phyloP scores from a whole-genome alignment of 768 basidiomycete species.

The Imleria badia region DNA sequence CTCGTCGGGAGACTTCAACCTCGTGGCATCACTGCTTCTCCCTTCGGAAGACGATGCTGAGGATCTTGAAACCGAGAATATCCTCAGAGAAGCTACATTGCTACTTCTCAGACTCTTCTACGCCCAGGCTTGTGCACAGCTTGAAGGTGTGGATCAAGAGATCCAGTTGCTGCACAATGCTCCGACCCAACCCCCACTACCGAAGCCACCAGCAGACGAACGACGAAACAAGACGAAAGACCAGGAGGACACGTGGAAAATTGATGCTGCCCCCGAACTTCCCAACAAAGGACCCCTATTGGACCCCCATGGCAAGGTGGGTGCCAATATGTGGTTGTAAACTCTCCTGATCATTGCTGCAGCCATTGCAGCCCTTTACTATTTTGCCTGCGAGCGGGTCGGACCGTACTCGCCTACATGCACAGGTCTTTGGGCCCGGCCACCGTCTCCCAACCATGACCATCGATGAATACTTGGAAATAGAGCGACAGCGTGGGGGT shows the following conservation, averaged over 20 bases:
- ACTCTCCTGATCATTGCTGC: conserved; percentile 8
- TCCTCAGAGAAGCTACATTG: conserved; percentile 64
- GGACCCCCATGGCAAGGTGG: conserved; percentile 75
- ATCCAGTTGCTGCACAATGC: conserved; percentile 61
- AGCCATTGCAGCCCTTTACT: conserved; percentile 92
- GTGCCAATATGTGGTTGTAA: conserved; percentile 5
- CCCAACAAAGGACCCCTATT: conserved; percentile 63
- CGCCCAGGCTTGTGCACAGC: conserved; percentile 63
- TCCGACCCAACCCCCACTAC: conserved; percentile 39
- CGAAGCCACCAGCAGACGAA: conserved; percentile 35
- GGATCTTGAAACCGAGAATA: conserved; percentile 61
- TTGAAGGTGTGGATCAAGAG: conserved; percentile 72
- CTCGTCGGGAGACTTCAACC: conserved; percentile 53
- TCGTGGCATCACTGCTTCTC: conserved; percentile 64
- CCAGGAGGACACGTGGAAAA: conserved; percentile 65
- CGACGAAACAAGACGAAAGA: conserved; percentile 39
- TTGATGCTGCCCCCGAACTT: conserved; percentile 55
- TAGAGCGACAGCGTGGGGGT: conserved; percentile 81
- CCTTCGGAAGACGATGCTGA: conserved; percentile 38
- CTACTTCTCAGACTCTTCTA: conserved; percentile 74
- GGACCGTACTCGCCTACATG: conserved; percentile 70
- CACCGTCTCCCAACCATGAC: conserved; percentile 93
- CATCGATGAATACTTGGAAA: conserved; percentile 90
- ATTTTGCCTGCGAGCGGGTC: conserved; percentile 74
- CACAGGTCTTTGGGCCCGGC: conserved; percentile 80